Evolutionary conservation across 2,329 filamentous ascomycete genomes (phyloP).

Genomic region (Immersiporthe knoxdaviesiana): DNA sequence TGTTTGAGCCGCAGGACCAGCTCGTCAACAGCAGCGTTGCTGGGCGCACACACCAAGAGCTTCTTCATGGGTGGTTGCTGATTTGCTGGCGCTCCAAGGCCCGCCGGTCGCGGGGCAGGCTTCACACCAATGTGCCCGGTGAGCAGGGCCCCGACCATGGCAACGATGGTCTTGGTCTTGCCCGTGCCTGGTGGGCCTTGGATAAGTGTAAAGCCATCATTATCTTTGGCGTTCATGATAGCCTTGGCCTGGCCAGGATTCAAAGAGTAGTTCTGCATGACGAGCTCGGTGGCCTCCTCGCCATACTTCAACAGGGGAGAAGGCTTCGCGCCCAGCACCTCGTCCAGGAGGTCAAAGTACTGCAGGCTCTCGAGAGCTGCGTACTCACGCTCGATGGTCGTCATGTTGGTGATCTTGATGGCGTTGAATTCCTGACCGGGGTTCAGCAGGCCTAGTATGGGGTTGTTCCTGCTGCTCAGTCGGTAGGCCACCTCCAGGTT

Average conservation of each 20-base stretch:
- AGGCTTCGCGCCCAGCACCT: constrained; percentile 83
- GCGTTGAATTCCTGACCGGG: constrained; percentile 73
- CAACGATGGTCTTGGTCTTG: constrained; percentile 97
- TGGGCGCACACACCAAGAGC: constrained; percentile 93
- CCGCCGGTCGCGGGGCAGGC: constrained; percentile 44
- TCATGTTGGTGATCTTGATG: constrained; percentile 88
- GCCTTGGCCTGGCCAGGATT: constrained; percentile 91
- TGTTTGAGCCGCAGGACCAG: constrained; percentile 88
- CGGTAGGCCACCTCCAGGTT: constrained; percentile 85
- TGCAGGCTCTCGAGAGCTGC: constrained; percentile 87
- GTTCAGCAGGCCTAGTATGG: constrained; percentile 65
- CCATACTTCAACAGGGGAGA: constrained; percentile 84
- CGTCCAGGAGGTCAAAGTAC: constrained; percentile 94
- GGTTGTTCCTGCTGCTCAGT: constrained; percentile 68
- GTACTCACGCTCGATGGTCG: constrained; percentile 92
- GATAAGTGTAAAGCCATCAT: constrained; percentile 95
- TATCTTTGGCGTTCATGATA: constrained; percentile 88
- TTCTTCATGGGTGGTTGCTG: constrained; percentile 65
- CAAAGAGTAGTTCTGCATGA: constrained; percentile 78
- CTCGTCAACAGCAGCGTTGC: constrained; percentile 97
- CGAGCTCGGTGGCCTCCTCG: constrained; percentile 69
- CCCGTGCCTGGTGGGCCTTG: constrained; percentile 96
- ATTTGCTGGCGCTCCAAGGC: constrained; percentile 40
- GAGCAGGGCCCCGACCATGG: constrained; percentile 88
- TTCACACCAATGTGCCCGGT: constrained; percentile 57